Percentiles rank a stretch among this genome's conserved stretches.
Evolutionary conservation across 2,329 filamentous ascomycete species (phyloP).

Genomic region (Clarireedia paspali): DNA sequence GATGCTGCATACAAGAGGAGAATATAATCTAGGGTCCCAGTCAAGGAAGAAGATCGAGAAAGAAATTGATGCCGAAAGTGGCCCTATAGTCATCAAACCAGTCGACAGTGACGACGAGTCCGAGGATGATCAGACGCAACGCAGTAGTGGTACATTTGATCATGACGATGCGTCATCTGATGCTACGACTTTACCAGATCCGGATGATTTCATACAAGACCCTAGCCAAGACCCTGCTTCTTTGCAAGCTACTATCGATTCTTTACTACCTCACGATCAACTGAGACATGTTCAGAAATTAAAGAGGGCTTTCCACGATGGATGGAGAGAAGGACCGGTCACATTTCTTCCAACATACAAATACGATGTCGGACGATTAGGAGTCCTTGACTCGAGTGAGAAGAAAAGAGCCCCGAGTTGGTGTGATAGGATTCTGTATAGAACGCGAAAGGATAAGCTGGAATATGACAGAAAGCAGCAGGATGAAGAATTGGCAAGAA

Average conservation of each 20-base stretch:
- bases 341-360: constrained; percentile 93
- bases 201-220: constrained; percentile 60
- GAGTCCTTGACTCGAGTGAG: constrained; percentile 89
- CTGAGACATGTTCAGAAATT: constrained; percentile 64
- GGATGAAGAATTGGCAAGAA: constrained; percentile 59
- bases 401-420: constrained; percentile 90
- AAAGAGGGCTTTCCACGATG: constrained; percentile 79
- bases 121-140: constrained; percentile 26
- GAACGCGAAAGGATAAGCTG: constrained; percentile 64
- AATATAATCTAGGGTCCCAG: constrained; percentile 54
- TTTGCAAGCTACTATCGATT: constrained; percentile 80
- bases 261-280: constrained; percentile 84
- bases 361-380: constrained; percentile 90
- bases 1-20: constrained; percentile 71
- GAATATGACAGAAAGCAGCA: constrained; percentile 54
- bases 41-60: constrained; percentile 26
- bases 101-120: constrained; percentile 40
- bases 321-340: constrained; percentile 85
- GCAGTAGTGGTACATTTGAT: constrained; percentile 23
- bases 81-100: constrained; percentile 39
- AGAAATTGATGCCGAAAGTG: constrained; percentile 38
- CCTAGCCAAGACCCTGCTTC: constrained; percentile 74
- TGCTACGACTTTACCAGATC: constrained; percentile 42
- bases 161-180: constrained; percentile 31
- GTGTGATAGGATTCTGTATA: constrained; percentile 90